These are phyloP conservation scores for Nectriaceae sp. DNA, from an alignment of 2,329 filamentous ascomycete species.

Conservation along the genomic window DNA sequence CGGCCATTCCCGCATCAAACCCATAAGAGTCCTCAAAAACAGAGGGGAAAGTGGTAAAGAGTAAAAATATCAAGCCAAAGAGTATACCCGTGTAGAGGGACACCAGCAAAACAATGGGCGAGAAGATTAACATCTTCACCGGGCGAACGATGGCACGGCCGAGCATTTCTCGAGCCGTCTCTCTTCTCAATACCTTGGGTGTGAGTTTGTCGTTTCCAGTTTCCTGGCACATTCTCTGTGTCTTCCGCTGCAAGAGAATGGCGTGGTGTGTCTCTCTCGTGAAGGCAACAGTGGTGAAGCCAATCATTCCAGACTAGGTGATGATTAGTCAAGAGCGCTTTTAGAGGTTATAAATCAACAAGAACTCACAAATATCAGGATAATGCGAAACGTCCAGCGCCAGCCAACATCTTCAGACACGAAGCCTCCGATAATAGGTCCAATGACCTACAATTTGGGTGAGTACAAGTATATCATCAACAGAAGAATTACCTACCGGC, in stretches of 20 bases:
- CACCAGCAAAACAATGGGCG: conserved; percentile 52
- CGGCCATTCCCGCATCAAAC: conserved; percentile 26
- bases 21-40: conserved; percentile 37
- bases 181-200: background rate
- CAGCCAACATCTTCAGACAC: conserved; percentile 46
- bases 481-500: conserved; percentile 34
- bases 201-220: conserved; percentile 5
- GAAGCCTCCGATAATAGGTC: conserved; percentile 42
- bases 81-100: conserved; percentile 37
- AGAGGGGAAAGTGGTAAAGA: conserved; percentile 37
- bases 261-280: conserved; percentile 23
- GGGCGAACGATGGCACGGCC: conserved; percentile 41
- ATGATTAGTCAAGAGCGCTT: background rate
- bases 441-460: conserved; percentile 7
- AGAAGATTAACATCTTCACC: conserved; percentile 50
- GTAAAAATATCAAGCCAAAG: conserved; percentile 38
- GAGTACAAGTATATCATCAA: background rate
- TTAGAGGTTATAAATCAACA: conserved; percentile 14
- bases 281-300: background rate
- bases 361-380: conserved; percentile 39
- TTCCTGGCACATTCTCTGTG: background rate
- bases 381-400: conserved; percentile 52
- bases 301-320: conserved; percentile 1
- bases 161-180: conserved; percentile 16
- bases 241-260: conserved; percentile 1